Base-by-base conservation (phyloP, 805 yeast species). In the Pichia kluyveri region DNA sequence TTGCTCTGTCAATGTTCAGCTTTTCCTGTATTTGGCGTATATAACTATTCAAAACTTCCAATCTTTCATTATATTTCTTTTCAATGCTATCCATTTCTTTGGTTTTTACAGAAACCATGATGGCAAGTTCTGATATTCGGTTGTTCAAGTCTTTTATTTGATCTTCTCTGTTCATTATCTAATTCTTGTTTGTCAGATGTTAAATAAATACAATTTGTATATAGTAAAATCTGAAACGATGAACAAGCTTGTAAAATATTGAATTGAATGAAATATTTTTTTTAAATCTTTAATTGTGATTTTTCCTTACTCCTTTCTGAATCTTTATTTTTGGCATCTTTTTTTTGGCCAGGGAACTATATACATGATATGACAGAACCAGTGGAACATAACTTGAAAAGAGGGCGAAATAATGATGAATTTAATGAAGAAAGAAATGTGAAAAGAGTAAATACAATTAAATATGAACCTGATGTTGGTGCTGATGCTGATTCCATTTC, bases 11-110 rank as follows among this genome's bases (percentile, higher is more conserved):
- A 15, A 41, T 43, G 31, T 45, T 51, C 15, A 59, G 6, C 32
- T 30, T 30, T 12, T 30, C 14, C 14, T 30, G 37, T 34, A 34
- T 10, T 34, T 34, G 37, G 15, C 56, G 59, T 8, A 62, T 46
- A 36, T 60, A 59, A 10, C 44, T 46, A 30, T 62, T 60, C 14
- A 65, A 42, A 10, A 45, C 34, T 9, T 18, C 42, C 23, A 62
- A 34, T 26, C 56, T 57, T 3, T 49, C 49, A 7, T 48, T 44
- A 36, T 61, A 64, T n/a, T 53, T 48, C 17, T 47, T 41, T 38
- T 61, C 58, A 34, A 57, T 53, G 4, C 44, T 49, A 27, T 68
- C 73, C 23, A 74, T 56, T 50, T 73, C 73, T 40, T 59, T 60
- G 32, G 69, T 68, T 54, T 72, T 73, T 38, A 59, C 56, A 7